Evolutionary conservation across 768 basidiomycete species (phyloP).

Genomic region (Rubroboletus pulcherrimus): DNA sequence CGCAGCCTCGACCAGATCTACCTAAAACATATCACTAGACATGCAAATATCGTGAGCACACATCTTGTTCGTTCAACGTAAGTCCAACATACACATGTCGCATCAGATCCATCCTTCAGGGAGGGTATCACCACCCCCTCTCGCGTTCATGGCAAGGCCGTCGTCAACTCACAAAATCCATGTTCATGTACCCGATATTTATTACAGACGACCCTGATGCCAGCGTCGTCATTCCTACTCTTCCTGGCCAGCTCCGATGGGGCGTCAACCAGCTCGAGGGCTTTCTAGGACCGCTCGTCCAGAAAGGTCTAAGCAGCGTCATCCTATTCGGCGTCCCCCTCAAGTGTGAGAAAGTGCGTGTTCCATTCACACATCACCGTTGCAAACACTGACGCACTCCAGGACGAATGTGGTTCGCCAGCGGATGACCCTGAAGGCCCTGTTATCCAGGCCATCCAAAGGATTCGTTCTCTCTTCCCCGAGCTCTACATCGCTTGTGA

Average conservation of each 20-base stretch:
- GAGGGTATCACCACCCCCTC: conserved; percentile 91
- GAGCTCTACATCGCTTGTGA: conserved; percentile 86
- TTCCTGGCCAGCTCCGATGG: conserved; percentile 92
- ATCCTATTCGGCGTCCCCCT: conserved; percentile 94
- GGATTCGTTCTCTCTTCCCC: conserved; percentile 75
- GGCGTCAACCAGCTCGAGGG: conserved; percentile 88
- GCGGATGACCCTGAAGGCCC: conserved; percentile 90
- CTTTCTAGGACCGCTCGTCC: conserved; percentile 82
- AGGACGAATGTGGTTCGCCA: conserved; percentile 82
- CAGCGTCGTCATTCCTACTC: conserved; percentile 64
- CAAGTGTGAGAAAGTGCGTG: conserved; percentile 65
- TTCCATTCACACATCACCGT: not conserved
- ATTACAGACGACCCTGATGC: conserved; percentile 93
- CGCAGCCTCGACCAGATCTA: not conserved
- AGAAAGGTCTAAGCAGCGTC: conserved; percentile 86
- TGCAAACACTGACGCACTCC: not conserved
- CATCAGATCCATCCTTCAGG: conserved; percentile 74
- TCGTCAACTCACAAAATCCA: conserved; percentile 76
- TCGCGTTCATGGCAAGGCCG: conserved; percentile 85
- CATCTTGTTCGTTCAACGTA: not conserved
- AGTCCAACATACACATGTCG: not conserved
- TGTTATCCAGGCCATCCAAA: conserved; percentile 88
- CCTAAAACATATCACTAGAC: not conserved
- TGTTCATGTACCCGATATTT: conserved; percentile 99
- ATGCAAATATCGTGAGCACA: conserved; percentile 47